Base-by-base conservation (phyloP, 2,329 filamentous ascomycete genomes). In the Calonectria ilicicola region DNA sequence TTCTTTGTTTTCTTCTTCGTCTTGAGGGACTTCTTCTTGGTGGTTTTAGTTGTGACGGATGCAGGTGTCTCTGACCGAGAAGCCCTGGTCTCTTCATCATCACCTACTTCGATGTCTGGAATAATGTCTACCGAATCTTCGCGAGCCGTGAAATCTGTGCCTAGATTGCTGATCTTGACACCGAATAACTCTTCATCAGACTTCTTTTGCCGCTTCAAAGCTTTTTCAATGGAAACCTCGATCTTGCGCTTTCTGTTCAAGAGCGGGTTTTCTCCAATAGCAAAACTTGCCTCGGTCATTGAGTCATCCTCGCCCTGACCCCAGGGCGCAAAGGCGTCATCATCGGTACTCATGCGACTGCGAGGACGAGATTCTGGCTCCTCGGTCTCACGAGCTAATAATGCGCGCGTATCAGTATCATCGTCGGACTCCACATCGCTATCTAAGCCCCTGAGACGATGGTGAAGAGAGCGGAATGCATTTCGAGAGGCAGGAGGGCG, bases 391-490 rank as follows among this genome's bases (percentile, higher is more conserved):
- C 93, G 89, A 15, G 90, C 91, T 15, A 93, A 91, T 35, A 83
- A 70, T 40, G 85, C 85, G 46, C 86, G 85, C 58, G 90, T 90
- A 75, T 91, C 90, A 2, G 84, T 86, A 69, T 98, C 95, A 76
- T 97, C 96, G 75, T 98, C 96, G 0, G 95, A 97, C 82, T 98
- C 95, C n/a, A 93, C 94, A 90, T 86, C 90, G 93, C 81, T 90
- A 85, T 83, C 90, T 84, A 77, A 84, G 92, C 82, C 91, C 88
- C 44, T 90, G 84, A 84, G 94, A 88, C 84, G 83, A 84, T 98
- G 93, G 81, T 98, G 95, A 21, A 98, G 88, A 8, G 95, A 94
- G 66, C 95, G 91, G 82, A 95, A 92, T 27, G 92, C 90, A 73
- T 91, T 92, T 51, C 87, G 86, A 17, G 84, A 81, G 81, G 89